These are phyloP conservation scores for Fraxinus angustifolia DNA, from an alignment of 305 asterid genomes.

Conservation along the genomic window DNA sequence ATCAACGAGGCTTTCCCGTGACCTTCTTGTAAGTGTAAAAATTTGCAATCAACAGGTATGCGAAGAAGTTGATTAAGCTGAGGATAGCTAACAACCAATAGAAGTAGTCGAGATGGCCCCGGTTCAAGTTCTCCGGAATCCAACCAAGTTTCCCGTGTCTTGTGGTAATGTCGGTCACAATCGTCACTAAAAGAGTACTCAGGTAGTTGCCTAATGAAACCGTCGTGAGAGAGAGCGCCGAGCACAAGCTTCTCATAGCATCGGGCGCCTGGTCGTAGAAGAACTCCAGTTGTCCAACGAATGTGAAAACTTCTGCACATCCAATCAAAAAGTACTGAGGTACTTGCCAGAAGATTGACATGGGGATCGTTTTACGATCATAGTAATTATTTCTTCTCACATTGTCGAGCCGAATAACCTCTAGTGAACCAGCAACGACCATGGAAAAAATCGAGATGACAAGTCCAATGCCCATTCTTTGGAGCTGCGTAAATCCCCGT, in stretches of 20 bases:
- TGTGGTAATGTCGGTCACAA: constrained; percentile 28
- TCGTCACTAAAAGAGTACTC: constrained; percentile 29
- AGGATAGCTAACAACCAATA: constrained; percentile 41
- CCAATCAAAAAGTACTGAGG: constrained; percentile 44
- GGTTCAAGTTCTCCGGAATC: constrained; percentile 40
- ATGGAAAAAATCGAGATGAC: constrained; percentile 33
- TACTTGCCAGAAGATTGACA: constrained; percentile 39
- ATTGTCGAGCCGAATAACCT: constrained; percentile 24
- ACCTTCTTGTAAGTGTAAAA: constrained; percentile 55
- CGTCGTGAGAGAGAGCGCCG: constrained; percentile 38
- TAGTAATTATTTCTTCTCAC: constrained; percentile 21
- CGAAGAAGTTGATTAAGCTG: constrained; percentile 44
- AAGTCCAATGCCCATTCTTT: constrained; percentile 40
- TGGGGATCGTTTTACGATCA: constrained; percentile 24
- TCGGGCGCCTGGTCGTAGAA: constrained; percentile 53
- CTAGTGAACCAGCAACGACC: constrained; percentile 26
- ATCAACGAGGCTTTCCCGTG: constrained; percentile 3
- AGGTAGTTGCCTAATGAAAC: constrained; percentile 34
- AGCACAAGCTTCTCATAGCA: constrained; percentile 44
- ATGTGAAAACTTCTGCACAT: constrained; percentile 42
- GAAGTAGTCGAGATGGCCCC: constrained; percentile 39
- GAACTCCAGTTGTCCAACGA: constrained; percentile 40
- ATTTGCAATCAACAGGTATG: constrained; percentile 23
- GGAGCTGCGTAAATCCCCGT: constrained; percentile 44
- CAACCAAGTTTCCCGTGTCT: constrained; percentile 29